phyloP scores from a whole-genome alignment of 352 stramenopile species.

The Phytophthora sansomeana region DNA sequence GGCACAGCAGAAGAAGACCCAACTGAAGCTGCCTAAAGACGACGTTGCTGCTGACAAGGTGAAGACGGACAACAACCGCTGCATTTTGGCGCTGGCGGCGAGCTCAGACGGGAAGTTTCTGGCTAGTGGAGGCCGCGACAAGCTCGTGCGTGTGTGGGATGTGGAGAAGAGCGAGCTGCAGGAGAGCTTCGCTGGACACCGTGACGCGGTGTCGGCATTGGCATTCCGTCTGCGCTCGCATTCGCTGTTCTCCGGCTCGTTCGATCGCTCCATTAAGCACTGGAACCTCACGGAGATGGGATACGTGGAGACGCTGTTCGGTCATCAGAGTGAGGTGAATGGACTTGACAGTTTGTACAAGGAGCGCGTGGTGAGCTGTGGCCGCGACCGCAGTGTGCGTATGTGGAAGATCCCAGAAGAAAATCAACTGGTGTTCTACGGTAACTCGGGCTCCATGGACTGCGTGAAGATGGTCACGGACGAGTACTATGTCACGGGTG shows the following conservation, averaged over 20 bases:
- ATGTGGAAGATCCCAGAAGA: slow-evolving; percentile 97
- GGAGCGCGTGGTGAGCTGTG: slow-evolving; percentile 91
- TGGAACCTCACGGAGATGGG: slow-evolving; percentile 97
- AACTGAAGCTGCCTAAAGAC: slow-evolving; percentile 66
- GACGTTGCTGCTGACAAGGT: slow-evolving; percentile 58
- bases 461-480: slow-evolving; percentile 93
- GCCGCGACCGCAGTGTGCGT: slow-evolving; percentile 92
- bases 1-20: slow-evolving; percentile 80
- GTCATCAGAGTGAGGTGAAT: slow-evolving; percentile 92
- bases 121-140: slow-evolving; percentile 91
- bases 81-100: slow-evolving; percentile 86
- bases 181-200: slow-evolving; percentile 92
- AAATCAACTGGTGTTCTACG: slow-evolving; percentile 95
- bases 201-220: slow-evolving; percentile 89
- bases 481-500: slow-evolving; percentile 94
- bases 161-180: slow-evolving; percentile 75
- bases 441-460: slow-evolving; percentile 92
- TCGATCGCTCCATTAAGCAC: slow-evolving; percentile 94
- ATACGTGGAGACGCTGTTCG: slow-evolving; percentile 96
- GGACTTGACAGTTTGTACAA: slow-evolving; percentile 92
- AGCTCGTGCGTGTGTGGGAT: slow-evolving; percentile 93
- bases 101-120: slow-evolving; percentile 94
- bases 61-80: slow-evolving; percentile 80
- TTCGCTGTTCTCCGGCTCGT: slow-evolving; percentile 92
- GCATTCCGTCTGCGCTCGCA: slow-evolving; percentile 90